Evolutionary conservation across 2,329 filamentous ascomycete species (phyloP), one percentile per base, ranked within the genome.

Genomic region (Amphichorda felina): DNA sequence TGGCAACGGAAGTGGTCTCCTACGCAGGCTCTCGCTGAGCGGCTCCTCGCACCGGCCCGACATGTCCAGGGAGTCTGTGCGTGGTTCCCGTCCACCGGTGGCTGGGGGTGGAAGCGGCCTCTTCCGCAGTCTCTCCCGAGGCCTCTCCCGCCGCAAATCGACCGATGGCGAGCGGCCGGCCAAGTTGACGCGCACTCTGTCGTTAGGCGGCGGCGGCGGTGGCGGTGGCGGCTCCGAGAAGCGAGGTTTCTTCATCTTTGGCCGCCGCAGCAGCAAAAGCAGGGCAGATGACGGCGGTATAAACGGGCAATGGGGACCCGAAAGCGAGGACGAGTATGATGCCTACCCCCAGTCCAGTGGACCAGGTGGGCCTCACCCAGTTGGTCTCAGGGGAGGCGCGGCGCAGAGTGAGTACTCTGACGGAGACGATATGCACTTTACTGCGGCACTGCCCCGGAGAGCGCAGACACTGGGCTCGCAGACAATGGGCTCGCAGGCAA

Each of bases 361-460:
- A 7, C 38, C 38, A 6, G 41, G 40, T 2, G 47, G 45, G 19
- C 41, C 39, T 8, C 47, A 44, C 4, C 39, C 51, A 10, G 50
- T 49, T 8, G 51, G 56, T n/a, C 50, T 63, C 9, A 54, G 59
- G 14, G 60, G 60, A 4, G 66, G 65, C 27, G 57, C 55, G 14
- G 53, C 56, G 25, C 53, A 61, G 21, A 59, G 60, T 11, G 72
- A 76, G 44, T 76, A 63, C 45, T 59, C 60, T 1, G 60, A 62
- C 3, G 72, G 70, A 9, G 73, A 79, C 40, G 75, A 79, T 38
- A 59, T 62, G 4, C 67, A 70, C 40, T 79, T 79, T 46, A 69
- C 61, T 4, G 60, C 66, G 5, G 55, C 53, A 8, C 51, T 59
- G 9, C 47, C 48, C 8, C 53, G 48, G 8, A 43, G 51, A 36